Percentiles rank a stretch among this genome's conserved stretches.
These are phyloP conservation scores for Quercus rubra DNA, from an alignment of 306 rosid species.

Conservation along the genomic window DNA sequence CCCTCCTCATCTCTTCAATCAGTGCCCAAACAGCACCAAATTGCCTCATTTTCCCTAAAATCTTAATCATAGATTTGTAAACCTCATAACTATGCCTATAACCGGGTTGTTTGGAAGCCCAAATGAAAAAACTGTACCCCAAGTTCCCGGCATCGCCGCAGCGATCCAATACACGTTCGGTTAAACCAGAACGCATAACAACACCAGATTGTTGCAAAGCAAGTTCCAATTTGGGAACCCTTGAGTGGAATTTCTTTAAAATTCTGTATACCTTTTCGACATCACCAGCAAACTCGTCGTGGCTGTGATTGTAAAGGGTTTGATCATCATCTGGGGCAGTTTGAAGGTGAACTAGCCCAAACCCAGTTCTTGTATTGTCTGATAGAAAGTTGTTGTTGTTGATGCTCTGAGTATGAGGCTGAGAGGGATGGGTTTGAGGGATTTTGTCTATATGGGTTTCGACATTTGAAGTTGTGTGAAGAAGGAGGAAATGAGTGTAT, in stretches of 20 bases:
- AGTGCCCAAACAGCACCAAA: slow-evolving; percentile 86
- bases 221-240: slow-evolving; percentile 76
- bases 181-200: slow-evolving; percentile 59
- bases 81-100: slow-evolving; percentile 55
- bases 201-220: slow-evolving; percentile 78
- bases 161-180: slow-evolving; percentile 67
- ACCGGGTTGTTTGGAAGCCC: slow-evolving; percentile 77
- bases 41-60: slow-evolving; percentile 76
- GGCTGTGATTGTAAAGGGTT: slow-evolving; percentile 12
- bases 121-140: slow-evolving; percentile 67
- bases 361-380: slow-evolving; percentile 11
- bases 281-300: slow-evolving; percentile 63
- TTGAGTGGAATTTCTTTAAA: slow-evolving; percentile 62
- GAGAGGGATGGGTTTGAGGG: slow-evolving; percentile 11
- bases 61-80: slow-evolving; percentile 72
- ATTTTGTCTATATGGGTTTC: slow-evolving; percentile 24
- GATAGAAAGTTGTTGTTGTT: not conserved
- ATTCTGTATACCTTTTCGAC: slow-evolving; percentile 73
- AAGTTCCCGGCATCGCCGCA: slow-evolving; percentile 91
- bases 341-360: slow-evolving; percentile 43
- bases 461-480: slow-evolving; percentile 13
- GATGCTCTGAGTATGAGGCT: not conserved
- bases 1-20: slow-evolving; percentile 79
- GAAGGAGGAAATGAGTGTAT: not conserved
- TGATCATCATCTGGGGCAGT: slow-evolving; percentile 2